Evolutionary conservation across 371 early-diverging fungal species (phyloP), one percentile per base, ranked within the genome.

Genomic region (Lichtheimia corymbifera): DNA sequence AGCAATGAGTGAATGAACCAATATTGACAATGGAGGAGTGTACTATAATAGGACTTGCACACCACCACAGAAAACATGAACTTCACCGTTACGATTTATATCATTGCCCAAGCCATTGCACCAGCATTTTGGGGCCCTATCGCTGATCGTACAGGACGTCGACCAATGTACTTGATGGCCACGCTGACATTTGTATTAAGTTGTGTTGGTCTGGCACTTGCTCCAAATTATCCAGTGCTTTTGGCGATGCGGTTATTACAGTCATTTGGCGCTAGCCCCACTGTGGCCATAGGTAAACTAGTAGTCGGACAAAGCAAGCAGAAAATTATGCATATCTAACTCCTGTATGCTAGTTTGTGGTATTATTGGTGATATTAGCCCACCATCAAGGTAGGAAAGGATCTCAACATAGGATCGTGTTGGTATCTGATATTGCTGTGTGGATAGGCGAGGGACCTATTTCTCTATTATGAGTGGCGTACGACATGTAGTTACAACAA

Each of bases 351-450:
- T 54, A 11, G 87, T 86, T 2, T 81, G 82, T 3, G 87, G 87
- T 0, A 77, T 84, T 7, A 72, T 87, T 5, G 74, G 83, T 4
- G 86, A 87, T 53, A 72, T 86, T 45, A 81, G 77, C 28, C 72
- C 76, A 30, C 73, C 76, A 42, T 80, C 83, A 53, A 27, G 24
- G 50, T 74, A 84, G 57, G 50, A 28, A 57, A 45, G 15, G 20
- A 15, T 17, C 11, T 24, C n/a, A 7, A 42, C 5, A 15, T 12
- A 27, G 22, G 55, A 12, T 3, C 13, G 15, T 11, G 9, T 35
- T 6, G 11, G 35, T 35, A 9, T 35, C 35, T 35, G 9, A 35
- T 9, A 35, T 5, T 35, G 35, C 9, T 35, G 13, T 44, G 40
- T 53, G 24, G 55, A 52, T 55, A 63, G 68, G 52, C 60, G 65